Evolutionary conservation across 2,329 filamentous ascomycete genomes (phyloP), one percentile per base, ranked within the genome.

Genomic region (Beauveria rudraprayagi): DNA sequence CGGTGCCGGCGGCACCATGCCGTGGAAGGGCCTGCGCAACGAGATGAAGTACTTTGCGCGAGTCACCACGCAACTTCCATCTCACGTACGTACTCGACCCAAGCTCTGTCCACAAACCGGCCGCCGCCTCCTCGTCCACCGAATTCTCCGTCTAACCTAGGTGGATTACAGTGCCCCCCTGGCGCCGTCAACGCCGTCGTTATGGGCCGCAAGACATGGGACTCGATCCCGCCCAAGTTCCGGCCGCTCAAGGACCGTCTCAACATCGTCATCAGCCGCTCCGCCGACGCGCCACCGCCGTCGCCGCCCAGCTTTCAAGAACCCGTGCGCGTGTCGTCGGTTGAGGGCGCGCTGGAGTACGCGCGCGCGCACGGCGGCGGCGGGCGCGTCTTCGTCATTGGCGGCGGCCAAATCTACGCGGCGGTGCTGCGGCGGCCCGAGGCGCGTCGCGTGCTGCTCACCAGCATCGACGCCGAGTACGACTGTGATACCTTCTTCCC

Each of bases 191-290:
- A 92, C 73, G 89, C 90, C 19, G 90, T 97, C 56, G 88, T 99
- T 67, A 99, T 99, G 94, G 94, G 94, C 63, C 89, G 94, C 70
- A 97, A 95, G 75, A 99, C 94, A 0, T 99, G 93, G 88, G 91
- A 96, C 57, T 91, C 87, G 65, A 93, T 99, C 63, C 93, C 94
- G 2, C 70, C 79, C 7, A 82, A 80, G 56, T 92, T 94, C 71
- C 83, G 92, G 2, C 94, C 94, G 19, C 80, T 99, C 40, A 87
- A 85, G 63, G 88, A 86, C 64, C 81, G 94, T 10, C 78, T 92
- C 56, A 97, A 96, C 73, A 84, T 97, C 46, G 84, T 97, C 65
- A 79, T 99, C 66, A 89, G 86, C 63, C 80, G 87, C 52, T 78
- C 78, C 16, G 73, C 77, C 60, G 24, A 67, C 14, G 62, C 68